phyloP scores from a whole-genome alignment of 805 yeast genomes.

The Yamadazyma ubonensis region DNA sequence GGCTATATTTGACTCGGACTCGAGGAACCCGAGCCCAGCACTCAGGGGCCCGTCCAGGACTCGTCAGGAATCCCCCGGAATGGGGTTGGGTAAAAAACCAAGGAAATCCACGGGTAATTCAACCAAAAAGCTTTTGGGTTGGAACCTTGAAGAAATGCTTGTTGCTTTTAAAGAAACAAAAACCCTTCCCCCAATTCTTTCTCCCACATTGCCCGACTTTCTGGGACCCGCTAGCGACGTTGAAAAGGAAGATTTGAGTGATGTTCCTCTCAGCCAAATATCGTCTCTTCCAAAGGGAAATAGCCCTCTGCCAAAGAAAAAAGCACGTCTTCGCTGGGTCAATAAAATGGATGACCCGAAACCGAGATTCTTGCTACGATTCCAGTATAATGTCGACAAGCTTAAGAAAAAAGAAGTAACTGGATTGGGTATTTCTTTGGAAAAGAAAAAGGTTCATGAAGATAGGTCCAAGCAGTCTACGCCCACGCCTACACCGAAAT shows the following conservation, averaged over 20 bases:
- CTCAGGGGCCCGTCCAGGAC: conserved; percentile 5
- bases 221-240: background rate
- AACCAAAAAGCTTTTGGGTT: conserved; percentile 12
- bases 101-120: conserved; percentile 2
- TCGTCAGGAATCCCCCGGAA: conserved; percentile 5
- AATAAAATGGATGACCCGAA: conserved; percentile 25
- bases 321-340: conserved; percentile 24
- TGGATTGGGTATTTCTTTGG: conserved; percentile 11
- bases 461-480: background rate
- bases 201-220: conserved; percentile 36
- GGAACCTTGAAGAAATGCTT: conserved; percentile 43
- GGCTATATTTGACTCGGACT: conserved; percentile 26
- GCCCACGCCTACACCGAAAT: background rate
- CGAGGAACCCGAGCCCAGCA: no score
- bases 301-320: background rate
- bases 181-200: conserved; percentile 35
- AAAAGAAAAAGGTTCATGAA: background rate
- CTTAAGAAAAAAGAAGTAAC: background rate
- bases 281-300: conserved; percentile 1
- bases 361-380: conserved; percentile 19
- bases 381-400: conserved; percentile 7
- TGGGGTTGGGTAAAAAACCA: conserved; percentile 4
- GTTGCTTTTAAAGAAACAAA: conserved; percentile 32
- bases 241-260: conserved; percentile 7
- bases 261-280: conserved; percentile 5